Conservation (phyloP, 2,329 filamentous ascomycete genomes). For the Scytalidium sp. region DNA sequence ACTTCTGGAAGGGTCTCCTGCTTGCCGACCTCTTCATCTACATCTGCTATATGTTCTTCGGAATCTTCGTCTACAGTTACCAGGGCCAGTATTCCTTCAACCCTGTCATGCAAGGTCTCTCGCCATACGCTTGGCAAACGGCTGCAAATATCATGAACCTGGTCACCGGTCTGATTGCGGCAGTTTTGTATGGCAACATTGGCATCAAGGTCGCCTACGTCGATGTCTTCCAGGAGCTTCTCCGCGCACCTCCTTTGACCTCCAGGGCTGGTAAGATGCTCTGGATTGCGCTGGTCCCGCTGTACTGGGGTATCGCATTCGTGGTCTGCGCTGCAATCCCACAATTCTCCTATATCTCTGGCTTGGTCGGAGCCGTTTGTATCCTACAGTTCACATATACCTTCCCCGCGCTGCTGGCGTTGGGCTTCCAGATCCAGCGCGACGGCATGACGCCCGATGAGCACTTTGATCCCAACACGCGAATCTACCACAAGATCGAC, state of each 20-base stretch:
- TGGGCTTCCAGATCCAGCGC: slow-evolving; percentile 43
- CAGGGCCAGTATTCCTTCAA: slow-evolving; percentile 44
- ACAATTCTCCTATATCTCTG: slow-evolving; percentile 43
- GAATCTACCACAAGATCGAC: slow-evolving; percentile 24
- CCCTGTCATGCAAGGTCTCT: slow-evolving; percentile 37
- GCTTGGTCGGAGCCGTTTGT: slow-evolving; percentile 50
- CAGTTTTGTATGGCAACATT: slow-evolving; percentile 50
- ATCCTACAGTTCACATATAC: slow-evolving; percentile 60
- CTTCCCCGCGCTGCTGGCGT: slow-evolving; percentile 48
- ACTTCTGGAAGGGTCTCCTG: slow-evolving; percentile 46
- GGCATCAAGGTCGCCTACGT: slow-evolving; percentile 40
- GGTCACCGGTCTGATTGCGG: slow-evolving; percentile 41
- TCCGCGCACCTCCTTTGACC: slow-evolving; percentile 46
- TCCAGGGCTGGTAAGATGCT: slow-evolving; percentile 45
- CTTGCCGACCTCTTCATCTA: slow-evolving; percentile 46
- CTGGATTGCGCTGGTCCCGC: slow-evolving; percentile 34
- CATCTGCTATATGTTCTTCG: slow-evolving; percentile 43
- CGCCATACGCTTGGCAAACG: slow-evolving; percentile 35
- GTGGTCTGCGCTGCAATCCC: slow-evolving; percentile 53
- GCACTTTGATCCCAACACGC: slow-evolving; percentile 37
- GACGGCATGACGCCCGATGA: slow-evolving; percentile 41
- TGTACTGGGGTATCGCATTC: slow-evolving; percentile 43
- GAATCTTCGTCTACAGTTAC: slow-evolving; percentile 42
- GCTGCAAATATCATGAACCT: slow-evolving; percentile 37
- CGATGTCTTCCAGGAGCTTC: slow-evolving; percentile 48